phyloP scores from a whole-genome alignment of 148 eudicot species.

The Silene uniflora region DNA sequence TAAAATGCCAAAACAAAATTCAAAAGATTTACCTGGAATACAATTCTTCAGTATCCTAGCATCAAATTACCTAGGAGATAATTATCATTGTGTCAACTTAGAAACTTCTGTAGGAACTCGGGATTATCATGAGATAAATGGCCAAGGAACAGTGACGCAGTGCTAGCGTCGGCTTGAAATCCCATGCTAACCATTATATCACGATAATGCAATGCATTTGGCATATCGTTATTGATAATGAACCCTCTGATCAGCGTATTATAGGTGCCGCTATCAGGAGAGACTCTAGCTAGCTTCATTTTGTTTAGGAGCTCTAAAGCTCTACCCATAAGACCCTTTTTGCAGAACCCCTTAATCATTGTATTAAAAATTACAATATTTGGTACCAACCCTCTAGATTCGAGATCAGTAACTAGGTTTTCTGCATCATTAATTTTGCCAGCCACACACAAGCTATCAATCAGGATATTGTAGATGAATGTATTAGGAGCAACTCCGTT shows the following conservation, averaged over 20 bases:
- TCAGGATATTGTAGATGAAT: conserved; percentile 11
- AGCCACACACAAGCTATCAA: conserved; percentile 15
- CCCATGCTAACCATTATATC: conserved; percentile 5
- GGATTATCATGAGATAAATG: background rate
- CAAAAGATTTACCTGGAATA: background rate
- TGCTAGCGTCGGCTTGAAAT: conserved; percentile 1
- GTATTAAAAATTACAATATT: background rate
- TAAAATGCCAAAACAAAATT: background rate
- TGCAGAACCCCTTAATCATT: conserved; percentile 16
- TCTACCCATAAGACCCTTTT: conserved; percentile 8
- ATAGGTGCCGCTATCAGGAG: conserved; percentile 12
- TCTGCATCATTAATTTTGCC: background rate
- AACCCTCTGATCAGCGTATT: background rate
- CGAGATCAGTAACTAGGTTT: conserved; percentile 11
- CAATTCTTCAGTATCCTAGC: background rate
- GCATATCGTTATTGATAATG: background rate
- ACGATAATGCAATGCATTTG: background rate
- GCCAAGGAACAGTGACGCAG: background rate
- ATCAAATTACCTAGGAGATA: background rate
- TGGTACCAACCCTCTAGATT: no score
- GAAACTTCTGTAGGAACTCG: conserved; percentile 5
- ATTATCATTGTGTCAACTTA: background rate
- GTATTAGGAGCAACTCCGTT: background rate
- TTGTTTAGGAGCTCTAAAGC: background rate
- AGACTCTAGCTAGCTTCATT: conserved; percentile 9